These are phyloP conservation scores for Fusarium xyrophilum DNA, from an alignment of 2,329 filamentous ascomycete genomes.

Conservation along the genomic window DNA sequence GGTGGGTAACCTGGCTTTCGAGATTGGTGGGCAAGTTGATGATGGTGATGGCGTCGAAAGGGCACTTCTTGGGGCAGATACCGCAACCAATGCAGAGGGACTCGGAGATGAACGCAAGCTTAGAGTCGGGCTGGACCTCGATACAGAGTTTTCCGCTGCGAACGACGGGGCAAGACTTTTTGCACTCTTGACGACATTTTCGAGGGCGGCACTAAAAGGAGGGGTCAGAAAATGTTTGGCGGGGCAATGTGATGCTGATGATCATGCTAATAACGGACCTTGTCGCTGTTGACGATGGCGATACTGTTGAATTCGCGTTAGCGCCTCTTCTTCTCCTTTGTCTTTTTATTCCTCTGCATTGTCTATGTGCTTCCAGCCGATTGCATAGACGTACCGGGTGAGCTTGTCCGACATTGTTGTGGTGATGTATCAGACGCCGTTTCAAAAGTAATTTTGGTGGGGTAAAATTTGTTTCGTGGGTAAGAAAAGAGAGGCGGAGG, in stretches of 20 bases:
- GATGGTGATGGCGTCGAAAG: slow-evolving; percentile 98
- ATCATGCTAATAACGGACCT: slow-evolving; percentile 62
- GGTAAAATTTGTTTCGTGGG: slow-evolving; percentile 22
- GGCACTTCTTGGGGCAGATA: slow-evolving; percentile 99
- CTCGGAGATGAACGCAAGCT: slow-evolving; percentile 98
- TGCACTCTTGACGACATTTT: slow-evolving; percentile 99
- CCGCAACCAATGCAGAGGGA: slow-evolving; percentile 95
- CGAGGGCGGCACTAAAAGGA: slow-evolving; percentile 48
- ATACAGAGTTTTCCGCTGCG: slow-evolving; percentile 97
- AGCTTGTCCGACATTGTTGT: slow-evolving; percentile 87
- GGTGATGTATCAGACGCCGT: slow-evolving; percentile 25
- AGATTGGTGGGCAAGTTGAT: slow-evolving; percentile 99
- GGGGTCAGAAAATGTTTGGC: slow-evolving; percentile 39
- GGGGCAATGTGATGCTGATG: slow-evolving; percentile 34
- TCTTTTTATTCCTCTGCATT: neutral
- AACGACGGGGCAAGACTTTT: slow-evolving; percentile 97
- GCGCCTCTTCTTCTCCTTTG: slow-evolving; percentile 8
- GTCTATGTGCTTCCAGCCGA: neutral
- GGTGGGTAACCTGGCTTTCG: slow-evolving; percentile 96
- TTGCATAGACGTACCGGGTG: slow-evolving; percentile 74
- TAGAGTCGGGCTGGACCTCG: slow-evolving; percentile 86
- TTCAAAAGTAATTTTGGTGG: slow-evolving; percentile 33
- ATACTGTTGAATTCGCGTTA: slow-evolving; percentile 68
- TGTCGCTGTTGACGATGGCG: slow-evolving; percentile 98
- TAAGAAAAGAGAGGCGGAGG: slow-evolving; percentile 8